A percentile compares a stretch with the other conserved stretches of the same genome.
These are phyloP conservation scores for Pythium phragmiticola DNA, from an alignment of 352 stramenopile genomes.

Conservation along the genomic window DNA sequence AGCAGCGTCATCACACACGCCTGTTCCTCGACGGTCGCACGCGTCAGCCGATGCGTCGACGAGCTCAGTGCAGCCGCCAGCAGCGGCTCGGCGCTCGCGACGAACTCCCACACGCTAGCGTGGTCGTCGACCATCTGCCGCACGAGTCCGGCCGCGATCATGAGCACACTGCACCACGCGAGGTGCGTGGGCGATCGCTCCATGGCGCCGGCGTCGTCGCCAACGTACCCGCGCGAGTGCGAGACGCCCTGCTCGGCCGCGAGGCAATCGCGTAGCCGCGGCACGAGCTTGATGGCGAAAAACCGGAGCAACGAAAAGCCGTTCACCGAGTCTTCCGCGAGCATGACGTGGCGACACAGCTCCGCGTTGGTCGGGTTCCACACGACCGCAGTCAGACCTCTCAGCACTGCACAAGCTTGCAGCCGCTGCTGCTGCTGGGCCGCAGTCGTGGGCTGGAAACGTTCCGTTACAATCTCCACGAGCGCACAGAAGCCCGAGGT, in stretches of 20 bases:
- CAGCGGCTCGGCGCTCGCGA: conserved; percentile 46
- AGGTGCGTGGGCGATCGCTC: conserved; percentile 45
- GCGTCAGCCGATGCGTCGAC: conserved; percentile 33
- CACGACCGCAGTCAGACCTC: conserved; percentile 45
- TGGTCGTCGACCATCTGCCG: conserved; percentile 4
- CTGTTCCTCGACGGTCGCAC: conserved; percentile 50
- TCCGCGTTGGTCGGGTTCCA: conserved; percentile 54
- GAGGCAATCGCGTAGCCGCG: conserved; percentile 42
- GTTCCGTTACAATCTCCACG: conserved; percentile 49
- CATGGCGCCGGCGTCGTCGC: conserved; percentile 12
- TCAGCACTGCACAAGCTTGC: conserved; percentile 45
- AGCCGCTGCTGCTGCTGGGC: conserved; percentile 31
- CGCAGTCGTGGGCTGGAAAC: conserved; percentile 33
- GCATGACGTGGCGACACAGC: conserved; percentile 50
- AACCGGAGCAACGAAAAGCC: conserved; percentile 39
- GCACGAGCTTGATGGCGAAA: conserved; percentile 49
- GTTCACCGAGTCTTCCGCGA: conserved; percentile 12
- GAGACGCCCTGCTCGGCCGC: conserved; percentile 33
- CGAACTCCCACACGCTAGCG: conserved; percentile 52
- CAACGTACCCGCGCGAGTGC: conserved; percentile 39
- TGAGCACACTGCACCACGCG: conserved; percentile 62
- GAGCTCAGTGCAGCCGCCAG: conserved; percentile 40
- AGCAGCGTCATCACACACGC: conserved; percentile 43
- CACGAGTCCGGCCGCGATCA: conserved; percentile 24
- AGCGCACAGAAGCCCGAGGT: conserved; percentile 45